Percentiles rank a stretch among this genome's conserved stretches.
These are phyloP conservation scores for Trichophaea hybrida DNA, from an alignment of 2,329 filamentous ascomycete species.

Conservation along the genomic window DNA sequence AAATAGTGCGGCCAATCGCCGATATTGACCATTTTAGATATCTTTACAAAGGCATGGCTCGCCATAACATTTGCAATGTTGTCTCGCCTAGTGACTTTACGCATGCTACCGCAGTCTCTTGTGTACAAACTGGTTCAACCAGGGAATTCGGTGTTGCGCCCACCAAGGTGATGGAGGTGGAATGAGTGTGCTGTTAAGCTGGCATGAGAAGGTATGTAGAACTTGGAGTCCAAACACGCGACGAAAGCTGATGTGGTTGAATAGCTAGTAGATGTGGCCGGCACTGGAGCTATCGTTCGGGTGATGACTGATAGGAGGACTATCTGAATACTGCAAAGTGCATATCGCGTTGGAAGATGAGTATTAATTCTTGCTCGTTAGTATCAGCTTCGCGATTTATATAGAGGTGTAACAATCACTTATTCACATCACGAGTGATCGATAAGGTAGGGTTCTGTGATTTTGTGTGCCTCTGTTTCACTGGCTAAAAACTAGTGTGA, in stretches of 20 bases:
- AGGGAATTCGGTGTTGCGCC: conserved; percentile 38
- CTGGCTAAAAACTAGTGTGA: too few species aligned
- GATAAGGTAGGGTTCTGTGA: too few species aligned
- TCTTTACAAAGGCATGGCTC: conserved; percentile 24
- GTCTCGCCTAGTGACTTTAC: conserved; percentile 13
- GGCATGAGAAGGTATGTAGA: conserved; percentile 76
- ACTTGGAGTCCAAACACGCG: background rate
- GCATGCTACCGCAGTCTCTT: conserved; percentile 17
- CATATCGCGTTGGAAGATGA: too few species aligned
- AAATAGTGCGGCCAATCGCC: background rate
- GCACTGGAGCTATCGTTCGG: conserved; percentile 77
- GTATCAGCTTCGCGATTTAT: too few species aligned
- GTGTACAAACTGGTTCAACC: conserved; percentile 17
- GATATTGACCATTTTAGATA: conserved; percentile 8
- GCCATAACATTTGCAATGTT: conserved; percentile 10
- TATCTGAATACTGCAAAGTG: conserved; percentile 41
- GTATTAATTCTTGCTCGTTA: too few species aligned
- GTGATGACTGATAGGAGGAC: conserved; percentile 94
- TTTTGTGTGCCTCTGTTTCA: too few species aligned
- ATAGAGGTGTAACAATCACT: too few species aligned
- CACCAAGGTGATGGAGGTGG: conserved; percentile 52
- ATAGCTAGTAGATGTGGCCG: conserved; percentile 63
- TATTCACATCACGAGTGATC: too few species aligned
- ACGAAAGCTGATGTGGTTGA: background rate
- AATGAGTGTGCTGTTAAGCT: conserved; percentile 94